Evolutionary conservation across 192 early-diverging fungal genomes (phyloP).

Genomic region (Anaeromyces robustus): DNA sequence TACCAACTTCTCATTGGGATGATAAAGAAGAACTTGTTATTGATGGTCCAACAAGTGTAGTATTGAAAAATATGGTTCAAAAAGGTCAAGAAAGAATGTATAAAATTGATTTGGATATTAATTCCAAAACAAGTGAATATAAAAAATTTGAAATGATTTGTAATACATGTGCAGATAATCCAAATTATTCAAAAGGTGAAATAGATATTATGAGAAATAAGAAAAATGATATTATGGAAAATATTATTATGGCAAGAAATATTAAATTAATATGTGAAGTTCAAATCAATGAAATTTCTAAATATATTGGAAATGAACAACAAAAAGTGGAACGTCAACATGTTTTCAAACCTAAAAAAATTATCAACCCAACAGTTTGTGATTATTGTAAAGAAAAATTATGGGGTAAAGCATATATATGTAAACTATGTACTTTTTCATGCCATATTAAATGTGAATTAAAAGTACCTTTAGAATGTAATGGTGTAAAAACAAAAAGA

Average conservation of each 20-base stretch:
- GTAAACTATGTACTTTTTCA: not conserved
- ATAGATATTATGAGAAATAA: not conserved
- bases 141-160: not conserved
- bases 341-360: not conserved
- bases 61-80: not conserved
- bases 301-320: not conserved
- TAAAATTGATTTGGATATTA: not conserved
- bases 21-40: not conserved
- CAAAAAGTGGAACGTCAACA: not conserved
- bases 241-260: not conserved
- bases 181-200: not conserved
- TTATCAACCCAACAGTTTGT: not conserved
- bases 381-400: not conserved
- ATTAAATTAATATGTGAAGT: not conserved
- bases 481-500: not conserved
- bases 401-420: not conserved
- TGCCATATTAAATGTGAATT: not conserved
- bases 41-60: not conserved
- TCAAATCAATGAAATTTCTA: not conserved
- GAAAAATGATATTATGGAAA: not conserved
- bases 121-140: not conserved
- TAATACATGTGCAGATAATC: not conserved
- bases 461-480: not conserved
- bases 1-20: not conserved
- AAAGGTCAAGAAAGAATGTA: not conserved